Evolutionary conservation across 164 flowering plant genomes (phyloP), one percentile per base, ranked within the genome.

Genomic region (Nelumbo lutea): DNA sequence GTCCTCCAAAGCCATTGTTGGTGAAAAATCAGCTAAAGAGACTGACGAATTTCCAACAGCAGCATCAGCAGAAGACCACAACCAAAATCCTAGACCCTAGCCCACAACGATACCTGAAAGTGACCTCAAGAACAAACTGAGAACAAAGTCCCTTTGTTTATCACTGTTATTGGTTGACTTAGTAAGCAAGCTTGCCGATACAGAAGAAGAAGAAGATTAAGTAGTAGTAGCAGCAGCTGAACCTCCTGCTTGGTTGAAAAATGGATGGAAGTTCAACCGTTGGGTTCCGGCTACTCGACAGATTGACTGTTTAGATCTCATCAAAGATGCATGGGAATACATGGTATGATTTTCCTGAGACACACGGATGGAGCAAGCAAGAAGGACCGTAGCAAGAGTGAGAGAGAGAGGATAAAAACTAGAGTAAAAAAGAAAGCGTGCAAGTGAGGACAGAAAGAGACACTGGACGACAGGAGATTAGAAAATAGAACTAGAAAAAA

Each of bases 61-160:
- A 42, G 44, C 27, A 27, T 27, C 11, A 9, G 70, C 53, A 3
- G 74, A 69, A 15, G 71, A 41, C 77, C 68, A 77, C 57, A 66
- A 67, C 66, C 65, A 61, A 11, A 75, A 64, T 11, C 80, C 80
- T 40, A 80, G 63, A 52, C 78, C 70, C 9, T 79, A 80, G n/a
- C 73, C 86, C 39, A 62, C 65, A 40, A 74, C 62, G 47, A 70
- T 42, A 15, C 80, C 76, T 1, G 81, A 77, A 59, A 78, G 42
- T 40, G 72, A 68, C 62, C 67, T 74, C 43, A 70, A 40, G 67
- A 73, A 53, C 60, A 50, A 57, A 9, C 58, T 58, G 6, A 68
- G 46, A 53, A n/a, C 60, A 42, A 72, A 74, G 1, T 52, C 67
- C 0, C 4, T 3, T 3, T 42, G 5, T 46, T 55, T 15, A 14